Percentiles rank a stretch among this genome's conserved stretches.
Conservation (phyloP, 2,329 filamentous ascomycete species). For the Penicillium nordicum region DNA sequence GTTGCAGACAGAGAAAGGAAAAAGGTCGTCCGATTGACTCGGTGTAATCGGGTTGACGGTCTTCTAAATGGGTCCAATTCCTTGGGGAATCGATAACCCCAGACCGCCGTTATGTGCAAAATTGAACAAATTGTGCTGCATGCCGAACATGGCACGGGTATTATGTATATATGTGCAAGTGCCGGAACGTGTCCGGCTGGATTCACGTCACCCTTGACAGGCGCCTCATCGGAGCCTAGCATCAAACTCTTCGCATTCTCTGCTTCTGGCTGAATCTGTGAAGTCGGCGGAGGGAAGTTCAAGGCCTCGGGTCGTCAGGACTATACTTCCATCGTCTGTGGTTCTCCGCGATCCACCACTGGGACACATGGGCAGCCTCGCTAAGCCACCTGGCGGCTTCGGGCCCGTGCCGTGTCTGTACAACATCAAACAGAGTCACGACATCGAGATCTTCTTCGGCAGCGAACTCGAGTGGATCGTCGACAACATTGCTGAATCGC, state of each 20-base stretch:
- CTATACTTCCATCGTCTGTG: slow-evolving; percentile 19
- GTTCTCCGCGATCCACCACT: slow-evolving; percentile 43
- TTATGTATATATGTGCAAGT: not conserved
- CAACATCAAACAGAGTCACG: slow-evolving; percentile 23
- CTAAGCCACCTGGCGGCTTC: slow-evolving; percentile 35
- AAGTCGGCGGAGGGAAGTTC: not conserved
- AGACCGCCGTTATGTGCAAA: not conserved
- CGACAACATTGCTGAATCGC: slow-evolving; percentile 35
- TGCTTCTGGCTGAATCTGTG: not conserved
- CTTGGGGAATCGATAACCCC: not conserved
- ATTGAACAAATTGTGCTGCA: not conserved
- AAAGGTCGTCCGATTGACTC: not conserved
- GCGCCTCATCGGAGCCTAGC: not conserved
- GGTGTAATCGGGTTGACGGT: not conserved
- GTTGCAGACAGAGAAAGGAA: not conserved
- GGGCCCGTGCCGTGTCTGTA: slow-evolving; percentile 29
- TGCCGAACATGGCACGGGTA: not conserved
- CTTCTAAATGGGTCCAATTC: not conserved
- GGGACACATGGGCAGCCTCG: slow-evolving; percentile 35
- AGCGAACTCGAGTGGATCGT: slow-evolving; percentile 36
- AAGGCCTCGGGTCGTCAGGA: slow-evolving; percentile 1
- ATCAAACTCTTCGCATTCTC: not conserved
- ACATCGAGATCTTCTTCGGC: slow-evolving; percentile 34
- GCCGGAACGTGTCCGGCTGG: not conserved
- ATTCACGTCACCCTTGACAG: not conserved